phyloP scores from a whole-genome alignment of 2,329 filamentous ascomycete species.

The Apiospora sp. region DNA sequence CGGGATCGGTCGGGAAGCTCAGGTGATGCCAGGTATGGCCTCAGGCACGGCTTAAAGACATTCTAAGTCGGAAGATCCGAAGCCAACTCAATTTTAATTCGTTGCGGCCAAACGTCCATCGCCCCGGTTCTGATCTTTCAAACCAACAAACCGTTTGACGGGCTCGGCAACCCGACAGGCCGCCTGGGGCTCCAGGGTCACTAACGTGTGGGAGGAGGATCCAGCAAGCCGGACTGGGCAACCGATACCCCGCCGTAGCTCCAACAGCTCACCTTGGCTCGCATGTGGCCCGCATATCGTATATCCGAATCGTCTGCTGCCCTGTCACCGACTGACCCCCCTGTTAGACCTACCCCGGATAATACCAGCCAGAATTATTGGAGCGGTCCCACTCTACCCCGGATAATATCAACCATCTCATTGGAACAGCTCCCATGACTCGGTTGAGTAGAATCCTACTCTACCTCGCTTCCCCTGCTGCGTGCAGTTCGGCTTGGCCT shows the following conservation, averaged over 20 bases:
- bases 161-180: conserved; percentile 15
- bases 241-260: conserved; percentile 22
- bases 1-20: not conserved
- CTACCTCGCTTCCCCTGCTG: conserved; percentile 17
- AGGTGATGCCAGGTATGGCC: not conserved
- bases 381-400: conserved; percentile 16
- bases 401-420: conserved; percentile 22
- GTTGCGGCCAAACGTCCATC: not conserved
- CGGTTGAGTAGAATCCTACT: not conserved
- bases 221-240: conserved; percentile 15
- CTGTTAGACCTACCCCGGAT: conserved; percentile 11
- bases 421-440: conserved; percentile 7
- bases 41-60: not conserved
- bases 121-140: not conserved
- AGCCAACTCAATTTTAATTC: not conserved
- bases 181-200: not conserved
- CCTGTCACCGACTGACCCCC: not conserved
- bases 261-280: conserved; percentile 19
- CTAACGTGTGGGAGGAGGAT: no score
- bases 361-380: not conserved
- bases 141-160: conserved; percentile 4
- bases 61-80: not conserved
- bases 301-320: not conserved
- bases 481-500: conserved; percentile 16
- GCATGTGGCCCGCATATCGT: not conserved